Percentiles rank a stretch among this genome's conserved stretches.
phyloP scores from a whole-genome alignment of 495 filamentous ascomycete genomes.

The Neurospora cerealis region DNA sequence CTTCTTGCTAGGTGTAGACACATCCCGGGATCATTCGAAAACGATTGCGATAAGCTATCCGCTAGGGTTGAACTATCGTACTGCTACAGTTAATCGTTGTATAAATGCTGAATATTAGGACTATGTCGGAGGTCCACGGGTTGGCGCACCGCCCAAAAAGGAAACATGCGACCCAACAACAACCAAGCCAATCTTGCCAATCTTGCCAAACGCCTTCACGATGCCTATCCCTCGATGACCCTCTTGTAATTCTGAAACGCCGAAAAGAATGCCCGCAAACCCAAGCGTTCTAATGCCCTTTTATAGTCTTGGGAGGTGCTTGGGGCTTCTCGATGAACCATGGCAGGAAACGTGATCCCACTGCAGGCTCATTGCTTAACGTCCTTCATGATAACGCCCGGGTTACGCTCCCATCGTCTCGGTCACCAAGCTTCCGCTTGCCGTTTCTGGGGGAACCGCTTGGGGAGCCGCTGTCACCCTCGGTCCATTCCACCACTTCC shows the following conservation, averaged over 20 bases:
- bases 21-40: neutral
- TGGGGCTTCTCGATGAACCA: neutral
- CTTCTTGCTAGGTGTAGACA: neutral
- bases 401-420: constrained; percentile 17
- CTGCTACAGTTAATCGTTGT: neutral
- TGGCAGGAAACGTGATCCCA: neutral
- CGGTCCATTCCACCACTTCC: constrained; percentile 73
- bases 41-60: neutral
- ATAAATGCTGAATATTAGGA: neutral
- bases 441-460: constrained; percentile 18
- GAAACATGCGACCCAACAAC: neutral
- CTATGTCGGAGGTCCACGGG: neutral
- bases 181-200: neutral
- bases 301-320: neutral
- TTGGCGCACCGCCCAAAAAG: neutral
- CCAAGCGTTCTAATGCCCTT: neutral
- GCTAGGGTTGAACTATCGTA: neutral
- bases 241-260: neutral
- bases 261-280: neutral
- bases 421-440: constrained; percentile 46
- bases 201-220: neutral
- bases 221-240: neutral
- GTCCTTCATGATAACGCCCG: constrained; percentile 7
- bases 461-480: constrained; percentile 43
- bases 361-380: constrained; percentile 2